Evolutionary conservation across 768 basidiomycete species (phyloP), one percentile per base, ranked within the genome.

Genomic region (Rhodotorula toruloides): DNA sequence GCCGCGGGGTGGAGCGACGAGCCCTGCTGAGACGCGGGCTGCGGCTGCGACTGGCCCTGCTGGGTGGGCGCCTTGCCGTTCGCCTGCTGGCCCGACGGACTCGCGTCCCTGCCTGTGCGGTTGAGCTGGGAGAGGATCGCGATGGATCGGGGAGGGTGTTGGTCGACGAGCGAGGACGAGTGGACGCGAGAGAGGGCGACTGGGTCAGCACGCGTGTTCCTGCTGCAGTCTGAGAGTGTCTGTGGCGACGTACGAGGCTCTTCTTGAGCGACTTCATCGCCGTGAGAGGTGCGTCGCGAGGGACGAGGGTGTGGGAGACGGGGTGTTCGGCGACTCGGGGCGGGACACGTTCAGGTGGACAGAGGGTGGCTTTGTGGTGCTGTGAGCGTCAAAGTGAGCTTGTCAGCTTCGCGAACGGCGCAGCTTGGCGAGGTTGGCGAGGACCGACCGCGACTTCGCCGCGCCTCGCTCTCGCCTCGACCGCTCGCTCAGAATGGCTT

Each of bases 191-290:
- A 42, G 40, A 17, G 48, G 39, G 19, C 32, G 29, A 32, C 6
- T 7, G n/a, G 7, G 53, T 36, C 34, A 44, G 43, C 16, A 29
- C 55, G 43, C 1, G 27, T 4, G 32, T 19, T 10, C n/a, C 36
- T 29, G 49, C 10, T 29, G 31, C 29, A 49, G 31, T 17, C 19
- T 21, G 29, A 11, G 31, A n/a, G 54, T 21, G 36, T 22, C 17
- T 0, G 36, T 19, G 22, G 1, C 36, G 37, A 76, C 78, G 73
- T 49, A 79, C 79, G 75, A 79, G 77, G n/a, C 75, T 75, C 71
- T 79, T 79, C 73, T 79, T 80, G 58, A 80, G 72, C 4, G 76
- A 76, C 75, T 80, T 80, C 79, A 79, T 78, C 31, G 56, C 72
- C 60, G 10, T 19, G 19, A 16, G 4, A 21, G 17, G 7, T 36